Evolutionary conservation across 2,329 filamentous ascomycete genomes (phyloP), one percentile per base, ranked within the genome.

Genomic region (Westerdykella ornata): DNA sequence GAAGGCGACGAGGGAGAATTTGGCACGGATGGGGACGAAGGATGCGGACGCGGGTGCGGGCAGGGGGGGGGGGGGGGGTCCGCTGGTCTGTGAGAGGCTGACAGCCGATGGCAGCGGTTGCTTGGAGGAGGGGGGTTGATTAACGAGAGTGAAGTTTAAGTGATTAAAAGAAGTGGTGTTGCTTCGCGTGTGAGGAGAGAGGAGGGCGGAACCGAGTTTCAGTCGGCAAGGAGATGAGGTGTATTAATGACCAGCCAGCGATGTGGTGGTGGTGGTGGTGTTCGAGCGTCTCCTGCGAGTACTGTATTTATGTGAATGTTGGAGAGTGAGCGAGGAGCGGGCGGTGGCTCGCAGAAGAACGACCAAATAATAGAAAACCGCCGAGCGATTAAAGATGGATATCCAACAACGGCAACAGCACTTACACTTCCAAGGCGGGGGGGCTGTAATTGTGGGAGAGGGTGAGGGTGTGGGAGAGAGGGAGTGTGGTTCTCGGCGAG

Each of bases 391-490:
- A 22, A 22, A n/a, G n/a, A n/a, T n/a, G n/a, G n/a, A n/a, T n/a
- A n/a, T n/a, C n/a, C n/a, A n/a, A n/a, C 36, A 20, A 12, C 15
- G 14, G 22, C 11, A 39, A 22, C 13, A 17, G 37, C 9, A 22
- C 20, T 22, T 9, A 5, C 20, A 22, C 20, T 22, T 22, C 20
- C 20, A 9, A 13, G 37, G 37, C 22, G 4, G 20, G 37, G 28
- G 5, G 28, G 19, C 19, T 14, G 11, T 6, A 11, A 26, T 26
- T 16, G n/a, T n/a, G 19, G 18, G 30, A 19, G 14, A 29, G 37
- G 31, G 41, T 56, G 52, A 59, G 54, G 53, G 53, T 58, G 62
- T 64, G 60, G 56, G 53, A 65, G 60, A 35, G 40, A 44, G 42
- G 31, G 44, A 41, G 20, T 22, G 20, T 5, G 22, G 35, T 43